These are phyloP conservation scores for Prunus mongolica DNA, from an alignment of 306 rosid species.

Conservation along the genomic window DNA sequence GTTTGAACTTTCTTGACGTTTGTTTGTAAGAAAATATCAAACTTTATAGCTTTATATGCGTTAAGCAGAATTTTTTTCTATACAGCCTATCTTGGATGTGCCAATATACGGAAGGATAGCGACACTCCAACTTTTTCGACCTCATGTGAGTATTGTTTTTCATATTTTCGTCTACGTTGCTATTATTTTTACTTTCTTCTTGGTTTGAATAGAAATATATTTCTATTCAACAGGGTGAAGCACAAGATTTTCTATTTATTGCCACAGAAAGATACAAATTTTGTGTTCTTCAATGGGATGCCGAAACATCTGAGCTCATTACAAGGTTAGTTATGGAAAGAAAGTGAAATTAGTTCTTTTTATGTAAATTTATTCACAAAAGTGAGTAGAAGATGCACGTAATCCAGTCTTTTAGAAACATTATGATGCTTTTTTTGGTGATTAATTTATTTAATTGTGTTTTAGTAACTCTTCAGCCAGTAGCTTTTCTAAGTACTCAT, in stretches of 20 bases:
- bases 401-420: neutral
- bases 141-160: slow-evolving; percentile 59
- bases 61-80: neutral
- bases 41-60: neutral
- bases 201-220: neutral
- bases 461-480: neutral
- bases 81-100: slow-evolving; percentile 89
- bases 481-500: neutral
- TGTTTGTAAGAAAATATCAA: neutral
- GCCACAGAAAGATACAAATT: slow-evolving; percentile 98
- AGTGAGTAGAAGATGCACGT: neutral
- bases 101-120: slow-evolving; percentile 97
- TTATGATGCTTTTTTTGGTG: neutral
- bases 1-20: neutral
- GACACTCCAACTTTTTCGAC: slow-evolving; percentile 89
- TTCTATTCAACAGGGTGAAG: slow-evolving; percentile 64
- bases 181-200: neutral
- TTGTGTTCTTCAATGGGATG: slow-evolving; percentile 97
- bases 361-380: neutral
- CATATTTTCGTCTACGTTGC: neutral
- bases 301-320: slow-evolving; percentile 74
- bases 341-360: neutral
- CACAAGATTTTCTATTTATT: slow-evolving; percentile 85
- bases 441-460: neutral
- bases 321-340: slow-evolving; percentile 41